phyloP scores from a whole-genome alignment of 345 rosid species.

The Noccaea bulbosa region DNA sequence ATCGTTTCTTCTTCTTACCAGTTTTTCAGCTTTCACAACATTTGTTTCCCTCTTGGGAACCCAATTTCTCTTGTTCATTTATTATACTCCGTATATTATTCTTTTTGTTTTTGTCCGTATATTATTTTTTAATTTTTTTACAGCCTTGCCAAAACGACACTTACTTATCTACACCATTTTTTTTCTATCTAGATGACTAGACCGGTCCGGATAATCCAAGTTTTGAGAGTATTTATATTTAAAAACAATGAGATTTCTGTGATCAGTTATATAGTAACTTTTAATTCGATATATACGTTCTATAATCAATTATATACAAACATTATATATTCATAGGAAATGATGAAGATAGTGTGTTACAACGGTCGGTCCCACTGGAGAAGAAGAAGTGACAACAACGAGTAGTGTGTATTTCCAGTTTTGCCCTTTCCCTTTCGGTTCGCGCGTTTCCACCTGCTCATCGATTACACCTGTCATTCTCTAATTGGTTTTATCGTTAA shows the following conservation, averaged over 20 bases:
- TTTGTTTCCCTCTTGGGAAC: slow-evolving; percentile 41
- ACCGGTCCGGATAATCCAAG: slow-evolving; percentile 13
- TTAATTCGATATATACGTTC: not conserved
- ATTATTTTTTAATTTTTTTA: not conserved
- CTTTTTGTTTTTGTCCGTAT: slow-evolving; percentile 34
- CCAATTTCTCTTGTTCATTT: slow-evolving; percentile 24
- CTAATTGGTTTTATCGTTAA: slow-evolving; percentile 27
- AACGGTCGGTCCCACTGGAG: slow-evolving; percentile 36
- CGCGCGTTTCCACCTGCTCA: slow-evolving; percentile 41
- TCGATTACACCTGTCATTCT: slow-evolving; percentile 37
- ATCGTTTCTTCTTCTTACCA: slow-evolving; percentile 14
- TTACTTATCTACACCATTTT: too few species aligned
- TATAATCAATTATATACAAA: not conserved
- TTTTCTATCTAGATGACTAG: slow-evolving; percentile 3
- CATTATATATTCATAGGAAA: slow-evolving; percentile 20
- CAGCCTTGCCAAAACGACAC: slow-evolving; percentile 22
- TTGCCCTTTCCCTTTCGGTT: slow-evolving; percentile 36
- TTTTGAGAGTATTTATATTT: not conserved
- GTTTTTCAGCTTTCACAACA: slow-evolving; percentile 21
- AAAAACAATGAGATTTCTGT: slow-evolving; percentile 18
- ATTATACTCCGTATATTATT: slow-evolving; percentile 27
- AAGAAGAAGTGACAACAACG: slow-evolving; percentile 36
- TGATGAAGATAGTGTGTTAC: slow-evolving; percentile 42
- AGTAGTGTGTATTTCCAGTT: slow-evolving; percentile 19
- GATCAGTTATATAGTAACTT: slow-evolving; percentile 18